phyloP scores from a whole-genome alignment of 805 yeast genomes.

The Spathaspora gorwiae region DNA sequence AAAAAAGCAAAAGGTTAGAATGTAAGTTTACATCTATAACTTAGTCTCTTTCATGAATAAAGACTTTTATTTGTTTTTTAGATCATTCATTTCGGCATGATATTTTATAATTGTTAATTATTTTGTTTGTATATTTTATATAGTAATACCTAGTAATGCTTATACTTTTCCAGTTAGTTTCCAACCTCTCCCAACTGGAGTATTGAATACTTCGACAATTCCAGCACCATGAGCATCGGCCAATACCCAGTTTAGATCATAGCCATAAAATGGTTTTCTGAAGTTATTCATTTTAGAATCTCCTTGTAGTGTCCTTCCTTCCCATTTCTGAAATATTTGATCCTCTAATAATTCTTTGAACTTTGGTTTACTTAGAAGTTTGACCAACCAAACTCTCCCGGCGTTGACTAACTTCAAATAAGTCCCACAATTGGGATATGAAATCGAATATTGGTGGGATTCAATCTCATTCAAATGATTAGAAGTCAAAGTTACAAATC shows the following conservation, averaged over 20 bases:
- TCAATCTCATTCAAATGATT: constrained; percentile 42
- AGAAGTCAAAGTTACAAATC: constrained; percentile 43
- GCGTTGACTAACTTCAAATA: constrained; percentile 40
- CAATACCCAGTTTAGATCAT: constrained; percentile 45
- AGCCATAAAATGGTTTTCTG: constrained; percentile 47
- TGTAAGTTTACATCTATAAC: constrained; percentile 4
- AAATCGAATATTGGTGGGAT: constrained; percentile 33
- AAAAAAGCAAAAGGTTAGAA: constrained; percentile 53
- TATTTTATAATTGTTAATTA: not conserved
- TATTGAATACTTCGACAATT: constrained; percentile 45
- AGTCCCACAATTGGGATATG: constrained; percentile 50
- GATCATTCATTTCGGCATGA: not conserved
- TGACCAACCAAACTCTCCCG: constrained; percentile 43
- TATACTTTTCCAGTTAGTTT: constrained; percentile 46
- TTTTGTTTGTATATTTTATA: not conserved
- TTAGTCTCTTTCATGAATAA: not conserved
- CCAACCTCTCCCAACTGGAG: constrained; percentile 58
- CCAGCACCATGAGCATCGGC: constrained; percentile 53
- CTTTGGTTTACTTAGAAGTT: constrained; percentile 29
- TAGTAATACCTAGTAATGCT: not conserved
- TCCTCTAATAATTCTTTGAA: constrained; percentile 43
- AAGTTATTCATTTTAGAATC: constrained; percentile 32
- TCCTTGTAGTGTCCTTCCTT: constrained; percentile 26
- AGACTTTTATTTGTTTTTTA: not conserved
- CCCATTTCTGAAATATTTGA: constrained; percentile 42